Conservation (phyloP, 1,139 yeast genomes). For the Debaryomycetaceae sp. region DNA sequence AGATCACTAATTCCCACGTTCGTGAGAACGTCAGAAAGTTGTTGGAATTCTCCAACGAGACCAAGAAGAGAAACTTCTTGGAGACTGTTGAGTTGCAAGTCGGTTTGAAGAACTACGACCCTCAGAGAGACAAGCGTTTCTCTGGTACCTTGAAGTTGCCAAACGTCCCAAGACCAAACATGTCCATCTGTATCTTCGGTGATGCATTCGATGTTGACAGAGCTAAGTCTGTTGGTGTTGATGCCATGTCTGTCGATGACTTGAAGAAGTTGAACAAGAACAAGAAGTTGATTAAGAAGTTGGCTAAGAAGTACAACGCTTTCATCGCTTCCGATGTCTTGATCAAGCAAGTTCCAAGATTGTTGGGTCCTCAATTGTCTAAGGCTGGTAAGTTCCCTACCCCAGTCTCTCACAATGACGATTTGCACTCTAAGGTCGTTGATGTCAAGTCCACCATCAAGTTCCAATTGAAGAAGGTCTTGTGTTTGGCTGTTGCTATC, state of each 20-base stretch:
- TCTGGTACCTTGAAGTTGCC: slow-evolving; percentile 99
- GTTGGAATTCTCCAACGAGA: slow-evolving; percentile 85
- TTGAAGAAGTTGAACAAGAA: slow-evolving; percentile 99
- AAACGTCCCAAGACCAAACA: slow-evolving; percentile 99
- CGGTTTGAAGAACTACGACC: slow-evolving; percentile 99
- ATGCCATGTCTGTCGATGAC: slow-evolving; percentile 99
- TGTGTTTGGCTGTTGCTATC: slow-evolving; percentile 89
- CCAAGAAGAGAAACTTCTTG: slow-evolving; percentile 99
- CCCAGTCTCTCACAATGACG: slow-evolving; percentile 99
- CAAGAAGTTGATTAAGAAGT: slow-evolving; percentile 99
- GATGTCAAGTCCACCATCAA: slow-evolving; percentile 99
- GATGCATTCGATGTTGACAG: slow-evolving; percentile 99
- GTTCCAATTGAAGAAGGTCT: slow-evolving; percentile 99
- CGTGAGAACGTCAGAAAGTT: slow-evolving; percentile 96
- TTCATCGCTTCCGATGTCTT: slow-evolving; percentile 99
- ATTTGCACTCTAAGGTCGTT: slow-evolving; percentile 90
- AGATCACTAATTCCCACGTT: slow-evolving; percentile 88
- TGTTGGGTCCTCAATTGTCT: slow-evolving; percentile 99
- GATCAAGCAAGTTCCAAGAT: slow-evolving; percentile 99
- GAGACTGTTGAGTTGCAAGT: slow-evolving; percentile 99
- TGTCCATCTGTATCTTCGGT: slow-evolving; percentile 99
- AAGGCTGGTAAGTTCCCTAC: slow-evolving; percentile 99
- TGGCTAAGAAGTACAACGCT: slow-evolving; percentile 99
- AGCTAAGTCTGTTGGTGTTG: slow-evolving; percentile 99
- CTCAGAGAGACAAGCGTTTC: slow-evolving; percentile 99